Base-by-base conservation (phyloP, 352 stramenopile genomes). In the Globisporangium lucens region DNA sequence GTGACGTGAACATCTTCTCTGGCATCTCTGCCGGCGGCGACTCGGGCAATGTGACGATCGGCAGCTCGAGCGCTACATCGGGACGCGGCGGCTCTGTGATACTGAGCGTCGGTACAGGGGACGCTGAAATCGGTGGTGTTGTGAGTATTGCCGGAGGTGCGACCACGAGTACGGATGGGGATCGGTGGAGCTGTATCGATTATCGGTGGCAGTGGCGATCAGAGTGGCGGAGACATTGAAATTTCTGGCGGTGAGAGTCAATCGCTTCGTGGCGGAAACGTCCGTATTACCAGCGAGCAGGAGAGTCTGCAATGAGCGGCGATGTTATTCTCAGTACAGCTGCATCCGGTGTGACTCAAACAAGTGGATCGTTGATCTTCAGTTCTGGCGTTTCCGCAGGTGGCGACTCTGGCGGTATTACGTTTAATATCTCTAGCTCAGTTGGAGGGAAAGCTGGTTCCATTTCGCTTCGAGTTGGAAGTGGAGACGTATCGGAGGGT, bases 111-210 rank as follows among this genome's bases (percentile, higher is more conserved):
- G 70, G 73, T 24, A 10, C 53, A 52, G 67, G 70, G 36, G 67
- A 75, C 35, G 62, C 17, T 30, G 61, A 63, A 43, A 29, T 59
- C 36, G 67, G 73, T 56, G 70, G 67, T 22, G 22, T 30, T 7
- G 49, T 79, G 0, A 65, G 29, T 4, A 70, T 79, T 56, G 38
- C 36, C 8, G 70, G 63, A 53, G 73, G 73, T 15, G 17, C 47
- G 38, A 72, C 60, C 27, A 49, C 51, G 13, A 65, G 65, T 24
- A 24, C 27, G 9, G 36, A 49, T 4, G 72, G 69, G 6, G 47
- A n/a, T 66, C 29, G 75, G 75, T 24, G 75, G 75, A 9, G 29
- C 55, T 5, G 62, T 81, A 2, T 53, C 68, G 22, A 61, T 81
- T 59, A 30, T 46, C 20, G 71, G 72, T 61, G 74, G 74, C 4